phyloP scores from a whole-genome alignment of 208 protist genomes.

The Leishmania arabica region DNA sequence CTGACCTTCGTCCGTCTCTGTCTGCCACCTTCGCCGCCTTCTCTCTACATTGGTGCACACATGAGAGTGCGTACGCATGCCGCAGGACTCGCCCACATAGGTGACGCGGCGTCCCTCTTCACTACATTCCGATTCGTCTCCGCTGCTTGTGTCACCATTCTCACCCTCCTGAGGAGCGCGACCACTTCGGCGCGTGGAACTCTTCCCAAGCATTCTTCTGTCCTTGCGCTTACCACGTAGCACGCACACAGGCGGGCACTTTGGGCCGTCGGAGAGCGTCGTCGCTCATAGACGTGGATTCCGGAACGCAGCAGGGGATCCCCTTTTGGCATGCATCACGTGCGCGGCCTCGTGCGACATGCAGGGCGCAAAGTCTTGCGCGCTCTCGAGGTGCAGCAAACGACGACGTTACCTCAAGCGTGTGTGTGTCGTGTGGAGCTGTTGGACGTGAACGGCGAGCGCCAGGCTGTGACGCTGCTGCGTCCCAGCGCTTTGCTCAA shows the following conservation, averaged over 20 bases:
- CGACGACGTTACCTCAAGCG: not conserved
- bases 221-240: not conserved
- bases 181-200: not conserved
- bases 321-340: slow-evolving; percentile 49
- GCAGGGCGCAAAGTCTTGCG: slow-evolving; percentile 28
- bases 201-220: not conserved
- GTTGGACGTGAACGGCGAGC: slow-evolving; percentile 17
- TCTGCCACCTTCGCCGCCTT: not conserved
- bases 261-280: not conserved
- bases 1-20: not conserved
- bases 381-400: slow-evolving; percentile 21
- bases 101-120: not conserved
- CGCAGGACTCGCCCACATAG: no score
- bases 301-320: not conserved
- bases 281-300: not conserved
- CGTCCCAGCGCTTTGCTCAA: slow-evolving; percentile 25
- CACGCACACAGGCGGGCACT: not conserved
- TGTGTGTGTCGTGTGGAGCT: slow-evolving; percentile 22
- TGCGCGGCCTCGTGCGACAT: slow-evolving; percentile 51
- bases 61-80: not conserved
- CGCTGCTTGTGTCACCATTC: not conserved
- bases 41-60: not conserved
- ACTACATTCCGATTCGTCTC: not conserved
- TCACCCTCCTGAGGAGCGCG: not conserved
- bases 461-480: slow-evolving; percentile 14